phyloP scores from a whole-genome alignment of 148 eudicot species.

The Silene latifolia region DNA sequence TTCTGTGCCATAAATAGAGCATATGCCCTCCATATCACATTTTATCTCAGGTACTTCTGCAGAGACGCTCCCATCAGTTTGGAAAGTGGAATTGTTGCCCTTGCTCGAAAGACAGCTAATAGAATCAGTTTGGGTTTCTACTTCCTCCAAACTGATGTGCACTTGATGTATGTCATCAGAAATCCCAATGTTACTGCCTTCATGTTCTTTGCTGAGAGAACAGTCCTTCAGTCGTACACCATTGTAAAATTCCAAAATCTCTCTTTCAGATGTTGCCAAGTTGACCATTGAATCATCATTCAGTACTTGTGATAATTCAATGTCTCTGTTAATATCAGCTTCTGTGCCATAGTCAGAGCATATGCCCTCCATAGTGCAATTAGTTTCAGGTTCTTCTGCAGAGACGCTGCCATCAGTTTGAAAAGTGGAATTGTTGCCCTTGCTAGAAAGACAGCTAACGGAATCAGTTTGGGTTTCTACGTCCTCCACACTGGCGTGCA shows the following conservation, averaged over 20 bases:
- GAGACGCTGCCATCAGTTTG: background rate
- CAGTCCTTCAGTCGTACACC: background rate
- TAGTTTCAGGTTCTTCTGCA: background rate
- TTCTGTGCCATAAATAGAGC: conserved; percentile 15
- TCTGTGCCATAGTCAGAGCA: conserved; percentile 8
- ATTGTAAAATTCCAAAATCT: background rate
- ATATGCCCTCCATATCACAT: background rate
- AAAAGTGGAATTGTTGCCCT: background rate
- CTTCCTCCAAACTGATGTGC: background rate
- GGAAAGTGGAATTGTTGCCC: background rate
- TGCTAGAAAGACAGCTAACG: too few relatives aligned
- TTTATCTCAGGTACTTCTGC: background rate
- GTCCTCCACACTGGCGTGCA: background rate
- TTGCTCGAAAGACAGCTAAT: background rate
- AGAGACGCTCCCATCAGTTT: background rate
- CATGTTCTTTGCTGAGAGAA: background rate
- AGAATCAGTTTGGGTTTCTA: background rate
- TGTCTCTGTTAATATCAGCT: background rate
- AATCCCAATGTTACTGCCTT: background rate
- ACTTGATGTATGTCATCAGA: background rate
- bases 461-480: background rate
- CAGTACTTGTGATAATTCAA: background rate
- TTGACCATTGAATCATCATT: background rate
- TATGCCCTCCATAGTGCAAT: background rate
- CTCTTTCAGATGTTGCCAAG: background rate